Percentiles rank a stretch among this genome's conserved stretches.
Evolutionary conservation across 2,329 filamentous ascomycete species (phyloP).

Genomic region (Neonectria neomacrospora): DNA sequence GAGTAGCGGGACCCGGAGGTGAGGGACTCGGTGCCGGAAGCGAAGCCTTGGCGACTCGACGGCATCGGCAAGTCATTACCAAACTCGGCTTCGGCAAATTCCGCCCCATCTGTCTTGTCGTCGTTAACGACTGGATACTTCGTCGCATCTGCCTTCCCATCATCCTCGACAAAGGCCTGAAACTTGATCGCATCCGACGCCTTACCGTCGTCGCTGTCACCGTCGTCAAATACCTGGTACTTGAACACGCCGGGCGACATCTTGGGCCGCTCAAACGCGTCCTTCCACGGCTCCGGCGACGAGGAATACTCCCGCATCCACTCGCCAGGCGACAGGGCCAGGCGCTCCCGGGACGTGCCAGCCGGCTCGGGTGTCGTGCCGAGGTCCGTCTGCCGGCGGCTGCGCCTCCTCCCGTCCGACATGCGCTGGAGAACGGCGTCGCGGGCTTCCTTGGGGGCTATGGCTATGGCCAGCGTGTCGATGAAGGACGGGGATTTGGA

Average conservation of each 20-base stretch:
- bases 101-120: too few relatives aligned
- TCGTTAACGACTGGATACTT: not conserved
- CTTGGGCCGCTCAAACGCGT: not conserved
- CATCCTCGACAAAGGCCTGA: not conserved
- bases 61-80: not conserved
- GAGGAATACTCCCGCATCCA: too few relatives aligned
- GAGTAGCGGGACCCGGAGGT: not conserved
- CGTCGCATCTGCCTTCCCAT: not conserved
- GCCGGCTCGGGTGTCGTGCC: not conserved
- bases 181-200: not conserved
- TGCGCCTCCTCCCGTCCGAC: not conserved
- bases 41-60: not conserved
- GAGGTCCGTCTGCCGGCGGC: not conserved
- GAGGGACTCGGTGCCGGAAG: not conserved
- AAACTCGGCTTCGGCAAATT: too few relatives aligned
- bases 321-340: too few relatives aligned
- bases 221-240: not conserved
- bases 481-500: slow-evolving; percentile 17
- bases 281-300: too few relatives aligned
- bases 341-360: too few relatives aligned
- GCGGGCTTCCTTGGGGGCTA: slow-evolving; percentile 1
- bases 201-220: not conserved
- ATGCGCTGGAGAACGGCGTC: not conserved
- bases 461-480: slow-evolving; percentile 24
- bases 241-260: not conserved